Base-by-base conservation (phyloP, 495 filamentous ascomycete genomes). In the Trichoderma gamsii region DNA sequence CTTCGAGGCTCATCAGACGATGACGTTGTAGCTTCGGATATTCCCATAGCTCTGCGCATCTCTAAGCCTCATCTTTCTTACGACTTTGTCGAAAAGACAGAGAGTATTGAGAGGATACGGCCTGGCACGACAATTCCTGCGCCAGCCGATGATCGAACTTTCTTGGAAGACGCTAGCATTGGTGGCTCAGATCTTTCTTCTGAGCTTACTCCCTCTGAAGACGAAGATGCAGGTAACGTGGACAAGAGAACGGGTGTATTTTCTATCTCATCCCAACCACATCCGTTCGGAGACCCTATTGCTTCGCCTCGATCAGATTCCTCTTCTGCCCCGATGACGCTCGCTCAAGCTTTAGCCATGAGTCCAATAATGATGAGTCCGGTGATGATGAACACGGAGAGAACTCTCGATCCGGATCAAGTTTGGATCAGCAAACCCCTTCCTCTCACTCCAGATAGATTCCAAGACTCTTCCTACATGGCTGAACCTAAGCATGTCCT, bases 271-370 rank as follows among this genome's bases (percentile, higher is more conserved):
- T 32, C 63, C 16, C 63, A 88, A 1, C 80, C 80, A 32, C 89
- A 92, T 75, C 89, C 90, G 12, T 80, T 92, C 32, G 83, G 83
- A 2, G 76, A 73, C 41, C 38, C 68, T 69, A 15, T 66, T 65
- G 46, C 69, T 69, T 21, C 68, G 1, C 41, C 73, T 8, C 66
- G 69, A 65, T 49, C 73, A 6, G 86, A 90, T 66, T 89, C 91
- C 18, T 90, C 90, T 16, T 93, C 91, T 23, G 92, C 92, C 66
- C 90, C 92, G 4, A 86, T 92, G 75, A 93, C 91, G 0, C 81
- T 89, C 13, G 83, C 87, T 63, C 84, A 90, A 67, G 83, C 87
- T 16, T 79, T 83, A 56, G 80, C 81, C 41, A 81, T 84, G 70
- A 77, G 75, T 49, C 79, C 74, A 32, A 75, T 76, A 65, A 73